Percentiles rank a stretch among this genome's conserved stretches.
Evolutionary conservation across 106 monocot species (phyloP).

Genomic region (Platanthera guangdongensis): DNA sequence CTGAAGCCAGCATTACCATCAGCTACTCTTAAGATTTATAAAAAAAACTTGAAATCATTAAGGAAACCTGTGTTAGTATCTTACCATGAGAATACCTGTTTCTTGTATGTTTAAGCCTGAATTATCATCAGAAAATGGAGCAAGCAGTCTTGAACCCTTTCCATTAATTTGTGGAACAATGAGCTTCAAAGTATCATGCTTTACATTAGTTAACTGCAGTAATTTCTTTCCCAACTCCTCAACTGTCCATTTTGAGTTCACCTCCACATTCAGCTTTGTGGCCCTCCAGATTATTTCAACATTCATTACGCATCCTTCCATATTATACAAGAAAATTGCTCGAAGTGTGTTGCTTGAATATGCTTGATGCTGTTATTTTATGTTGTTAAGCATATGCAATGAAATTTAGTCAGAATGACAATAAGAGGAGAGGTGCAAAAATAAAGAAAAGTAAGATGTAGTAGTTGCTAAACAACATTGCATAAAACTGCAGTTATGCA

Average conservation of each 20-base stretch:
- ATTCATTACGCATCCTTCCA: conserved; percentile 13
- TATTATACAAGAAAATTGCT: neutral
- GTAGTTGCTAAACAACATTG: too few species aligned
- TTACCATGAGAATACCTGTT: conserved; percentile 52
- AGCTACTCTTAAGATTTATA: neutral
- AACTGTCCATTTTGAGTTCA: conserved; percentile 31
- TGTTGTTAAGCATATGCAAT: neutral
- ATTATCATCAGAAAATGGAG: conserved; percentile 58
- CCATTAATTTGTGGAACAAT: conserved; percentile 48
- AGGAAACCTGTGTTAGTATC: neutral
- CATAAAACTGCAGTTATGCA: too few species aligned
- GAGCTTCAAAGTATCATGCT: conserved; percentile 69
- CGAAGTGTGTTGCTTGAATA: conserved; percentile 2
- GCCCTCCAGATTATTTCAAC: conserved; percentile 68
- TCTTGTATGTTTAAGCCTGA: conserved; percentile 57
- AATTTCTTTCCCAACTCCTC: conserved; percentile 63
- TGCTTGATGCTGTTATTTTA: neutral
- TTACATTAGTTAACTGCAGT: conserved; percentile 60
- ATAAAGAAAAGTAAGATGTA: too few species aligned
- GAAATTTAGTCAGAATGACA: too few species aligned
- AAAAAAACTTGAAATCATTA: neutral
- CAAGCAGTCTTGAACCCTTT: conserved; percentile 57
- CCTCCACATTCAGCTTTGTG: conserved; percentile 40
- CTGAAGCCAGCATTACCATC: conserved; percentile 41
- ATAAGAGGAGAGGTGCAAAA: too few species aligned